These are phyloP conservation scores for Byssothecium circinans DNA, from an alignment of 2,329 filamentous ascomycete genomes.

Conservation along the genomic window DNA sequence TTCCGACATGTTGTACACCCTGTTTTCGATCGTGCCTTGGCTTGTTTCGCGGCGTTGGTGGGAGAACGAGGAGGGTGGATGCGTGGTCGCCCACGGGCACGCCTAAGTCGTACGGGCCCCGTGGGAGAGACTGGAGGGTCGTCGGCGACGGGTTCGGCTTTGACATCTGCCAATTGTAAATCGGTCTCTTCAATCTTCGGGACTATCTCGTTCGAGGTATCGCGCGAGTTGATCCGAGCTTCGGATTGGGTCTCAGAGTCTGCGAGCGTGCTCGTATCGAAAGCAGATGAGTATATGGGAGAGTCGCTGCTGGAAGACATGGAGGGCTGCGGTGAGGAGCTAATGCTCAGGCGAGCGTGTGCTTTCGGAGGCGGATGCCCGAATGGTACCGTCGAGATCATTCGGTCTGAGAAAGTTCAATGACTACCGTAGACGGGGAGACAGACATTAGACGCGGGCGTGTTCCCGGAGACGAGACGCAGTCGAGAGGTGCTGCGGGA, in stretches of 20 bases:
- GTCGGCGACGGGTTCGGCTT: constrained; percentile 37
- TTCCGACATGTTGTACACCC: constrained; percentile 62
- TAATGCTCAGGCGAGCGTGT: constrained; percentile 41
- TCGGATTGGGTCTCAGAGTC: constrained; percentile 30
- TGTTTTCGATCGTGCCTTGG: constrained; percentile 69
- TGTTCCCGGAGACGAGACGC: neutral
- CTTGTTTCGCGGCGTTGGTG: constrained; percentile 65
- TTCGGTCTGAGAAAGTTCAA: constrained; percentile 27
- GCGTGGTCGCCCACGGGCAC: constrained; percentile 72
- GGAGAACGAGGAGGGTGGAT: constrained; percentile 72
- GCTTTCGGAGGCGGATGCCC: constrained; percentile 39
- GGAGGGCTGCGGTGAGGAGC: constrained; percentile 45
- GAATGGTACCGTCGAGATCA: constrained; percentile 40
- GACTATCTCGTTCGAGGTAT: constrained; percentile 42
- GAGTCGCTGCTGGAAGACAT: constrained; percentile 47
- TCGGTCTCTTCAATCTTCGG: constrained; percentile 60
- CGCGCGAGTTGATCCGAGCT: constrained; percentile 26
- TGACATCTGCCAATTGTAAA: constrained; percentile 45
- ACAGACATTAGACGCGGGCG: constrained; percentile 29
- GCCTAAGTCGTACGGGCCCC: constrained; percentile 41
- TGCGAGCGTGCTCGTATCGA: constrained; percentile 30
- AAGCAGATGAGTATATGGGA: constrained; percentile 40
- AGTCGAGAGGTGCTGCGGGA: constrained; percentile 4
- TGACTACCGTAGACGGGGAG: constrained; percentile 19
- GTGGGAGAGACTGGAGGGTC: constrained; percentile 38